These are phyloP conservation scores for sorghum (Sorghum bicolor) DNA, from an alignment of 176 grass and related monocot species.

Conservation along the genomic window Sorghum_bicolor_NCBIv3 NC_012879.2:55027501-55028000, in stretches of 20 bases:
- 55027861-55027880: slow-evolving; percentile 87
- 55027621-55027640: slow-evolving; percentile 56
- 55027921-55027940: slow-evolving; percentile 30
- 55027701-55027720: slow-evolving; percentile 27
- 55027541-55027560: slow-evolving; percentile 60
- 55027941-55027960: slow-evolving; percentile 67
- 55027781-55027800: slow-evolving; percentile 17
- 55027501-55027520: slow-evolving; percentile 80
- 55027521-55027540: slow-evolving; percentile 54
- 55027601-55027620: slow-evolving; percentile 42
- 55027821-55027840: slow-evolving; percentile 61
- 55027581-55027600: slow-evolving; percentile 36
- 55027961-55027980: slow-evolving; percentile 64
- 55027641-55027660: slow-evolving; percentile 55
- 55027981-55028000: slow-evolving; percentile 73
- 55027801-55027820: slow-evolving; percentile 36
- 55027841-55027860: slow-evolving; percentile 87
- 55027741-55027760: slow-evolving; percentile 42
- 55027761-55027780: slow-evolving; percentile 34
- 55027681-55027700: slow-evolving; percentile 48
- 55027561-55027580: slow-evolving; percentile 12
- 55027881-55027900: slow-evolving; percentile 54
- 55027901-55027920: slow-evolving; percentile 41
- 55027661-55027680: slow-evolving; percentile 18
- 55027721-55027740: slow-evolving; percentile 17